These are phyloP conservation scores for Euphorbia schlechtendalii DNA, from an alignment of 441 rosid genomes.

Conservation along the genomic window DNA sequence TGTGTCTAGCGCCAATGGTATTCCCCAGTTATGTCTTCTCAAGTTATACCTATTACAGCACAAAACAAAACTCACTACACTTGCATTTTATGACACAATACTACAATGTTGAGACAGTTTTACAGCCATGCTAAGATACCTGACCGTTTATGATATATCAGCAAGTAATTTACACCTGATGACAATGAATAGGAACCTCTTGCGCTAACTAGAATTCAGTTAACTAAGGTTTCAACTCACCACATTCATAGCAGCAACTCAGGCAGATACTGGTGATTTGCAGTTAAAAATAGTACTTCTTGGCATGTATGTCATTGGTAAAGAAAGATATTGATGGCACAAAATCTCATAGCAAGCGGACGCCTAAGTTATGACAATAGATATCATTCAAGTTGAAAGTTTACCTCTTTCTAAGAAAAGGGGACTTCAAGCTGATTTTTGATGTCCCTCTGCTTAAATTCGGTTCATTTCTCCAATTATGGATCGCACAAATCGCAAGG, in stretches of 20 bases:
- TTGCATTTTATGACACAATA: too few species aligned
- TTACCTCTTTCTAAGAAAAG: slow-evolving; percentile 34
- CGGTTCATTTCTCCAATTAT: slow-evolving; percentile 25
- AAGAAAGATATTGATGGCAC: background rate
- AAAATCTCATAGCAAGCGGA: background rate
- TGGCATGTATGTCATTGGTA: background rate
- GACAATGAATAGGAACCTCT: too few species aligned
- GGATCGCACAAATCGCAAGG: slow-evolving; percentile 28
- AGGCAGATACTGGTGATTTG: background rate
- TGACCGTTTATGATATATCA: too few species aligned
- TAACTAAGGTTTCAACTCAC: background rate
- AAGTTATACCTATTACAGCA: slow-evolving; percentile 31
- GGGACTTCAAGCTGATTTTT: slow-evolving; percentile 28
- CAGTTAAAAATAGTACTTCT: background rate
- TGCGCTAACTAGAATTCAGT: background rate
- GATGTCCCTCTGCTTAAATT: slow-evolving; percentile 28
- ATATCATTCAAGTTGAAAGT: background rate
- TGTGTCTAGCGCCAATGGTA: slow-evolving; percentile 69
- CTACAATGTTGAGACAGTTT: too few species aligned
- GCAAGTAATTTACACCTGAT: too few species aligned
- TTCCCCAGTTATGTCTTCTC: slow-evolving; percentile 41
- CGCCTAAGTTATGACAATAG: background rate
- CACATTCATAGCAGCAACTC: background rate
- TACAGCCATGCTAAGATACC: too few species aligned
- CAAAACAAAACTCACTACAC: too few species aligned